These are phyloP conservation scores for Phoenix roebelenii DNA, from an alignment of 176 grass and related monocot species.

Conservation along the genomic window DNA sequence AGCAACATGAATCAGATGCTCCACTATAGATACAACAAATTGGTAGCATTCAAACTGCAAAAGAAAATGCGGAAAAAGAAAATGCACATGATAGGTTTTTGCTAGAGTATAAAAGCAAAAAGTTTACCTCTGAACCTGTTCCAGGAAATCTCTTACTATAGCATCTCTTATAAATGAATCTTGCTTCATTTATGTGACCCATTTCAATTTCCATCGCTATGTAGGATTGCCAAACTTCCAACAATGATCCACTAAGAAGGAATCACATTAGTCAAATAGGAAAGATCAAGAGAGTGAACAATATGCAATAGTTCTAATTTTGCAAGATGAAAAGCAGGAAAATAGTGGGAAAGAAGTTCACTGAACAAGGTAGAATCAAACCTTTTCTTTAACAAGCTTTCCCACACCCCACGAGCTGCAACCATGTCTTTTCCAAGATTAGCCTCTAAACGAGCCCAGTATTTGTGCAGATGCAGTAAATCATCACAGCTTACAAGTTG, in stretches of 20 bases:
- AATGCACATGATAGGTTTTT: neutral
- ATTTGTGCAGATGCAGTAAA: constrained; percentile 51
- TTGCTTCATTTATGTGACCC: constrained; percentile 65
- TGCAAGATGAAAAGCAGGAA: too few species aligned
- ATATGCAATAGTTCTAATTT: neutral
- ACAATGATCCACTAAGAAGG: constrained; percentile 55
- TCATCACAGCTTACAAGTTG: constrained; percentile 50
- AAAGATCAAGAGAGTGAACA: neutral
- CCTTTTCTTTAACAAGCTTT: constrained; percentile 80
- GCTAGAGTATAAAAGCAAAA: constrained; percentile 8
- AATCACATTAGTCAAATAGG: constrained; percentile 26
- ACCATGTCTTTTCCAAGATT: constrained; percentile 63
- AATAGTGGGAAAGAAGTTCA: too few species aligned
- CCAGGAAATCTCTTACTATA: constrained; percentile 76
- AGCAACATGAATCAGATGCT: neutral
- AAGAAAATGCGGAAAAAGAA: neutral
- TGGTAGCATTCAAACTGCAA: too few species aligned
- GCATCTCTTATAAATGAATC: constrained; percentile 86
- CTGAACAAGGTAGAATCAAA: constrained; percentile 7
- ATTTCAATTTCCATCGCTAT: constrained; percentile 71
- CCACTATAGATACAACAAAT: too few species aligned
- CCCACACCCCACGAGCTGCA: constrained; percentile 80
- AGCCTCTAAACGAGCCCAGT: constrained; percentile 76
- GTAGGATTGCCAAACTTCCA: constrained; percentile 73
- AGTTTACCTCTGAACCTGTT: constrained; percentile 81